Base-by-base conservation (phyloP, 306 rosid species). In the Trifolium subterraneum region DNA sequence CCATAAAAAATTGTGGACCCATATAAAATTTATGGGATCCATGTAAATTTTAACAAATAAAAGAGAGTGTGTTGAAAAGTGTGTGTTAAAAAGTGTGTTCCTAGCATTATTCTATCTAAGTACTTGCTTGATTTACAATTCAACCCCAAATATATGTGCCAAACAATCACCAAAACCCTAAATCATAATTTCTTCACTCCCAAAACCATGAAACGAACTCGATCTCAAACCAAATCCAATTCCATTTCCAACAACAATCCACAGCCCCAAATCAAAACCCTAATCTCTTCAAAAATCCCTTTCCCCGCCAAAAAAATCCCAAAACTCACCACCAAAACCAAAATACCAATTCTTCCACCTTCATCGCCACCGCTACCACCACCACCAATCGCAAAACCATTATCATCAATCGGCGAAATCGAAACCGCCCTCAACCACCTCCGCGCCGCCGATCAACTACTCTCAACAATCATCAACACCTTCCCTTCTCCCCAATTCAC, bases 231-330 rank as follows among this genome's bases (percentile, higher is more conserved):
- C 35, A 84, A 63, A 67, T 18, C 76, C 14, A 74, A 68, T 33
- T 27, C 80, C 9, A 75, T 4, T 0, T 4, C 68, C 16, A 29
- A 8, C 20, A 20, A 8, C n/a, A 33, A 76, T 10, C 10, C 50
- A 25, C 70, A 42, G 12, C 12, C 75, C 44, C 33, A 35, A 52
- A 54, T 64, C 59, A 60, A 54, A 58, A 4, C 62, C 61, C 31
- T 58, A 13, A 54, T 75, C 29, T 82, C 89, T 47, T 72, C 92
- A 54, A 75, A 85, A 86, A 83, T 88, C 59, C 48, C 84, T 18
- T 84, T 87, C 70, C 93, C 86, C 19, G 80, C 92, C 61, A 78
- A 78, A 19, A 88, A 92, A 86, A 71, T 79, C 68, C 80, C 81
- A 11, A 85, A 76, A 71, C 76, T 82, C 51, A 4, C n/a, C 3